Evolutionary conservation across 2,329 filamentous ascomycete genomes (phyloP).

Genomic region (Xylariales sp.): DNA sequence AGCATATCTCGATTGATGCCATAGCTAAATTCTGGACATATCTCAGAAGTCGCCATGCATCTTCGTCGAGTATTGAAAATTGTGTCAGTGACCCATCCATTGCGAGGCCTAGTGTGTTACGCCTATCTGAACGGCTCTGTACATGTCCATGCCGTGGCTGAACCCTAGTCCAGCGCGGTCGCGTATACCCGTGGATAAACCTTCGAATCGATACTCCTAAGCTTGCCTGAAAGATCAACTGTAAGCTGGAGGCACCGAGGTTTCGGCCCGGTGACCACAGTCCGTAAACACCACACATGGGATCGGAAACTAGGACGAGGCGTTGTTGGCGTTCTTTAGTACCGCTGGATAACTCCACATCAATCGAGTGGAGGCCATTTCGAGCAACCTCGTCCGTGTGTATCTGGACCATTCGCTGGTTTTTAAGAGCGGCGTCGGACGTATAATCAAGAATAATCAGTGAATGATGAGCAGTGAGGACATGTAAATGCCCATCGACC

Average conservation of each 20-base stretch:
- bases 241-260: conserved; percentile 54
- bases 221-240: conserved; percentile 65
- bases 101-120: conserved; percentile 71
- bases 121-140: conserved; percentile 56
- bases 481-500: conserved; percentile 61
- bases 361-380: conserved; percentile 59
- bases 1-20: conserved; percentile 58
- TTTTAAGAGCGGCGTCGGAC: conserved; percentile 50
- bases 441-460: conserved; percentile 65
- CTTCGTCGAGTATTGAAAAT: conserved; percentile 72
- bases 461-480: conserved; percentile 65
- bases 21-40: conserved; percentile 78
- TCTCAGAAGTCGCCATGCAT: conserved; percentile 75
- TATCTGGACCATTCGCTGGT: conserved; percentile 53
- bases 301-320: conserved; percentile 61
- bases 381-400: conserved; percentile 61
- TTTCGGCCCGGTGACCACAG: conserved; percentile 62
- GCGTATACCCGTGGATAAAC: conserved; percentile 64
- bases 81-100: conserved; percentile 77
- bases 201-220: conserved; percentile 68
- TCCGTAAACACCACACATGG: conserved; percentile 60
- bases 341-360: conserved; percentile 50
- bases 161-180: conserved; percentile 62
- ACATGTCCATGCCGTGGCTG: conserved; percentile 57
- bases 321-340: conserved; percentile 51